Percentiles rank a stretch among this genome's conserved stretches.
phyloP scores from a whole-genome alignment of 805 yeast species.

The Torulaspora microellipsoides region DNA sequence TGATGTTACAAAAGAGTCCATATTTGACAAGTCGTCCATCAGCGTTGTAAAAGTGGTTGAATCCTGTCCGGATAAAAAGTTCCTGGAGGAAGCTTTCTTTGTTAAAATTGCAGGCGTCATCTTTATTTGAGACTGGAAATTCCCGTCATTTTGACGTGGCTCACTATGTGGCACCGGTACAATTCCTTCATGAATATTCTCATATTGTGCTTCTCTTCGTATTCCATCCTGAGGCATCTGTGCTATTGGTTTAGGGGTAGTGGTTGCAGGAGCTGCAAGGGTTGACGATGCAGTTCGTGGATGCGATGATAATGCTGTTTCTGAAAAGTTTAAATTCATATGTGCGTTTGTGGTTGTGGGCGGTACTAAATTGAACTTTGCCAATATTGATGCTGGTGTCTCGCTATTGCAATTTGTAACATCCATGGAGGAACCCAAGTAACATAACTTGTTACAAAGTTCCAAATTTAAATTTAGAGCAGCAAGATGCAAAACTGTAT shows the following conservation, averaged over 20 bases:
- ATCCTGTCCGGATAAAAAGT: constrained; percentile 14
- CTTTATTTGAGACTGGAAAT: constrained; percentile 12
- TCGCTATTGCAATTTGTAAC: constrained; percentile 29
- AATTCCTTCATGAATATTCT: no score
- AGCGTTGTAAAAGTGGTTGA: constrained; percentile 16
- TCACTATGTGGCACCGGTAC: background rate
- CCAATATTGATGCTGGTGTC: constrained; percentile 29
- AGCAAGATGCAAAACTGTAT: constrained; percentile 81
- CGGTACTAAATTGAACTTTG: constrained; percentile 27
- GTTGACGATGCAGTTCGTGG: constrained; percentile 2
- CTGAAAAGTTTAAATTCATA: constrained; percentile 4
- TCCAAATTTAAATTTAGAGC: constrained; percentile 35
- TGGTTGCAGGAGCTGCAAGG: constrained; percentile 5
- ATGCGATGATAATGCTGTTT: constrained; percentile 5
- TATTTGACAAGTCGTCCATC: constrained; percentile 24
- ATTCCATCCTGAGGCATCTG: background rate
- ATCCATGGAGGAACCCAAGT: constrained; percentile 32
- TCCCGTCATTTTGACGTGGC: background rate
- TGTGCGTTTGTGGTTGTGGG: constrained; percentile 13
- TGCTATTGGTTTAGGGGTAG: constrained; percentile 1
- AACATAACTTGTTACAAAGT: constrained; percentile 30
- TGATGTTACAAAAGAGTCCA: constrained; percentile 28
- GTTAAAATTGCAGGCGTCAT: constrained; percentile 16
- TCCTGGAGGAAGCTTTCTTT: constrained; percentile 11
- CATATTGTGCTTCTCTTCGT: background rate